phyloP scores from a whole-genome alignment of 345 rosid species.

The Trapa incisa region DNA sequence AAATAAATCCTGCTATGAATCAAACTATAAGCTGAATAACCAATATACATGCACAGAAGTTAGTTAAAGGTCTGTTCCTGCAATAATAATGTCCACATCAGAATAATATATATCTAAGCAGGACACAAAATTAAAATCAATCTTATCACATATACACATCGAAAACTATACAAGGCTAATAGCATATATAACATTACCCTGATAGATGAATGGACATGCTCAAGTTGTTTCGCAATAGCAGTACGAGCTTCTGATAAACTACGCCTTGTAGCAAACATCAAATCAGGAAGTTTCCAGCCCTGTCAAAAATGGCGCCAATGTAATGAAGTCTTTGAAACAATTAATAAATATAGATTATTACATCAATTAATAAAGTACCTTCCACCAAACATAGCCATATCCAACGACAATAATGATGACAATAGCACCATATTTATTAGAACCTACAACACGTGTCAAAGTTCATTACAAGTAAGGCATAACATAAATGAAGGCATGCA shows the following conservation, averaged over 20 bases:
- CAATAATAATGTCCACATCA: not conserved
- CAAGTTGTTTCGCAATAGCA: slow-evolving; percentile 62
- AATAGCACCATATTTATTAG: slow-evolving; percentile 33
- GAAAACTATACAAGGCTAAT: not conserved
- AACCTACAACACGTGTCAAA: slow-evolving; percentile 25
- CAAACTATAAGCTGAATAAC: not conserved
- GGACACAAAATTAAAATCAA: not conserved
- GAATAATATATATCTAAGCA: not conserved
- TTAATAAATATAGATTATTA: not conserved
- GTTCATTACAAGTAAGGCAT: not conserved
- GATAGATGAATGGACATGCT: slow-evolving; percentile 56
- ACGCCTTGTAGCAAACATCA: slow-evolving; percentile 91
- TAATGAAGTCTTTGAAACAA: not conserved
- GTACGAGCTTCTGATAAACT: slow-evolving; percentile 75
- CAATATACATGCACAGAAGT: not conserved
- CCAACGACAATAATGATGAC: slow-evolving; percentile 44
- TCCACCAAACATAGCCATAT: slow-evolving; percentile 77
- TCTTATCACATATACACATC: not conserved
- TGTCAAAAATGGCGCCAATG: slow-evolving; percentile 8
- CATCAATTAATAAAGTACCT: slow-evolving; percentile 24
- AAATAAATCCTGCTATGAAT: not conserved
- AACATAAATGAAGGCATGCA: no score
- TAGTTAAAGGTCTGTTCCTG: not conserved
- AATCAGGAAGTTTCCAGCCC: slow-evolving; percentile 94
- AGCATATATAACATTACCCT: slow-evolving; percentile 27